These are phyloP conservation scores for Tetradesmus lagerheimii DNA, from an alignment of 139 green algal genomes.

Conservation along the genomic window DNA sequence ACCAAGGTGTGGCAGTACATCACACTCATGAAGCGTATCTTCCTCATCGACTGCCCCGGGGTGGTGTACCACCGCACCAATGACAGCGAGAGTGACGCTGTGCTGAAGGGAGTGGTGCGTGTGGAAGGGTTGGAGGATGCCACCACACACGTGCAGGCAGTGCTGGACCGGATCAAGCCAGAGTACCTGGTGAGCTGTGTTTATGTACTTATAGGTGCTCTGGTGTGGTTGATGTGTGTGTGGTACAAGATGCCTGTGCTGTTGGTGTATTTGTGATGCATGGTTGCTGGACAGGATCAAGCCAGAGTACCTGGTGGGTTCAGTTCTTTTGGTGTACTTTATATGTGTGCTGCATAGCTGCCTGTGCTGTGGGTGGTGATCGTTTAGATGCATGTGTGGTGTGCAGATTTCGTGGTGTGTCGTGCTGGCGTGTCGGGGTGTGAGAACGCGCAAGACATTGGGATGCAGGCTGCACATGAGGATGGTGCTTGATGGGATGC, in stretches of 20 bases:
- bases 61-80: slow-evolving; percentile 94
- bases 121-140: slow-evolving; percentile 96
- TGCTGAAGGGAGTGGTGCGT: slow-evolving; percentile 98
- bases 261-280: neutral
- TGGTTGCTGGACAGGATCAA: neutral
- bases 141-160: slow-evolving; percentile 81
- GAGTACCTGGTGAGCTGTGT: slow-evolving; percentile 83
- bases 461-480: no score
- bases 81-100: slow-evolving; percentile 87
- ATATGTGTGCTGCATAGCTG: no score
- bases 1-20: slow-evolving; percentile 99
- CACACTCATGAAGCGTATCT: slow-evolving; percentile 99
- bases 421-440: no score
- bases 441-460: no score
- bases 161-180: slow-evolving; percentile 87
- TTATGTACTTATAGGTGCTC: neutral
- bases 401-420: no score
- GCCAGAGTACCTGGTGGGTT: neutral
- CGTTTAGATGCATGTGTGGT: no score
- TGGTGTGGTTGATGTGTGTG: no score
- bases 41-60: slow-evolving; percentile 99
- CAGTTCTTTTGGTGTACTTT: neutral
- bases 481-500: no score
- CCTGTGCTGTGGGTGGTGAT: no score
- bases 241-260: no score